Evolutionary conservation across 1,139 yeast species (phyloP).

Genomic region (Diutina pseudorugosa): DNA sequence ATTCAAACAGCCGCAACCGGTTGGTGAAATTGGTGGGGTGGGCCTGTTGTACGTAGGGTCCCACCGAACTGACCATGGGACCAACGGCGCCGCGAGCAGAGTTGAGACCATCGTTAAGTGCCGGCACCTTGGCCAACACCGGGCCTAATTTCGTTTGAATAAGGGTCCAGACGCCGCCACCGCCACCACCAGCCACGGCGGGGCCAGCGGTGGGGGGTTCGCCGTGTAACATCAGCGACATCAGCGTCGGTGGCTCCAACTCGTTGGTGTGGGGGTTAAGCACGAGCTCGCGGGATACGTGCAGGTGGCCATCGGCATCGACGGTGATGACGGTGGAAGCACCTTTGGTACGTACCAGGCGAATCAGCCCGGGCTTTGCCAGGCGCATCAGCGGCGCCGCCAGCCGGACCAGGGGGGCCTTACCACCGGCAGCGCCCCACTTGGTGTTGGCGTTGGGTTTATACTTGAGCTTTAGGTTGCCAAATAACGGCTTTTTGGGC

Average conservation of each 20-base stretch:
- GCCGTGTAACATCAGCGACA: neutral
- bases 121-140: neutral
- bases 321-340: neutral
- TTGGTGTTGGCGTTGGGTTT: neutral
- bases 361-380: neutral
- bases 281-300: neutral
- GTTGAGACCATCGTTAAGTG: neutral
- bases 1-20: neutral
- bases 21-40: slow-evolving; percentile 1
- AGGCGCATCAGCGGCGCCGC: neutral
- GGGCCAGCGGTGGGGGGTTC: neutral
- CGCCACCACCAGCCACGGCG: neutral
- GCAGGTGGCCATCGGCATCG: neutral
- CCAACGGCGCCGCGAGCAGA: neutral
- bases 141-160: neutral
- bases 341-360: slow-evolving; percentile 3
- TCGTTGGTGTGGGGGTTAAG: neutral
- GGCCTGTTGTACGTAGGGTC: neutral
- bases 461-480: neutral
- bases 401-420: neutral
- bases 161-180: neutral
- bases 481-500: neutral
- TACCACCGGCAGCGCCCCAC: neutral
- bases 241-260: slow-evolving; percentile 1
- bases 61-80: neutral